Percentiles rank a stretch among this genome's conserved stretches.
These are phyloP conservation scores for Colletotrichum somersetense DNA, from an alignment of 2,329 filamentous ascomycete species.

Conservation along the genomic window DNA sequence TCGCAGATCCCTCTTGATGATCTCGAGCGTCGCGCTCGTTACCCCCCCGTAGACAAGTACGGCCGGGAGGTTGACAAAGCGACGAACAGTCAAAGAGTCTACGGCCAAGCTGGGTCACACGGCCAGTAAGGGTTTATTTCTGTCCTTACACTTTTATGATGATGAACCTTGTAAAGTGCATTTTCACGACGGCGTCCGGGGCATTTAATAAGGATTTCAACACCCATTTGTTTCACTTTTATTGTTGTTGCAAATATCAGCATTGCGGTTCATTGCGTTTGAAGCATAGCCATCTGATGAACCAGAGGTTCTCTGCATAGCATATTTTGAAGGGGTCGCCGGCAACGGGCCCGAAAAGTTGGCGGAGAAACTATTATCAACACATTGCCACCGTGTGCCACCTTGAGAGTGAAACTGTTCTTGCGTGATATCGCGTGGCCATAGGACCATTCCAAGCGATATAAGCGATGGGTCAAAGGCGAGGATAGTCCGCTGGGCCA, in stretches of 20 bases:
- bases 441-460: too few species aligned
- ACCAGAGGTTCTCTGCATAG: slow-evolving; percentile 20
- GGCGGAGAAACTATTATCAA: neutral
- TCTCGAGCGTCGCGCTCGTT: slow-evolving; percentile 81
- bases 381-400: neutral
- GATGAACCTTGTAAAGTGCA: slow-evolving; percentile 35
- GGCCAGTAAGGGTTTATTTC: slow-evolving; percentile 50
- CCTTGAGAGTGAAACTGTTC: too few species aligned
- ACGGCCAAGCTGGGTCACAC: slow-evolving; percentile 60
- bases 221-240: slow-evolving; percentile 8
- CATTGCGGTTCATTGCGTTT: slow-evolving; percentile 26
- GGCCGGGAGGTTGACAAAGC: slow-evolving; percentile 61
- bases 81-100: slow-evolving; percentile 44
- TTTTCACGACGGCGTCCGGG: slow-evolving; percentile 29
- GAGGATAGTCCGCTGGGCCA: too few species aligned
- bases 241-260: slow-evolving; percentile 19
- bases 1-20: slow-evolving; percentile 85
- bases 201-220: neutral
- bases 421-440: too few species aligned
- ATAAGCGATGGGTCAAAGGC: too few species aligned
- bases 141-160: slow-evolving; percentile 16
- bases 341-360: neutral
- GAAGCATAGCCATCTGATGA: slow-evolving; percentile 24
- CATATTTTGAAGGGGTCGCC: neutral
- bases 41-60: slow-evolving; percentile 71